Evolutionary conservation across 495 filamentous ascomycete species (phyloP), one percentile per base, ranked within the genome.

Genomic region (Lophium mytilinum): DNA sequence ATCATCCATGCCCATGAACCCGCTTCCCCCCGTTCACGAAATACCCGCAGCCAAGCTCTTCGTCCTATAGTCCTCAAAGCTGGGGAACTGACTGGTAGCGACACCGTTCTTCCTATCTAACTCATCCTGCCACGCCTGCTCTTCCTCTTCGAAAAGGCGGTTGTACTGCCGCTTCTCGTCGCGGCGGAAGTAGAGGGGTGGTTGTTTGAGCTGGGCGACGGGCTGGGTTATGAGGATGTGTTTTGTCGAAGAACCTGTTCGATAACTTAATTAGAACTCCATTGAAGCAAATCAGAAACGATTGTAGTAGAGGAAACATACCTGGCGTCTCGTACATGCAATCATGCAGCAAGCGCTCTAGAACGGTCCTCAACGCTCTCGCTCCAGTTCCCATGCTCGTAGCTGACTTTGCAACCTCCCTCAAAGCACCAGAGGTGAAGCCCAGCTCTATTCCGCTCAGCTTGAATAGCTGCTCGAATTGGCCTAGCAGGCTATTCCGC

Each of bases 251-350:
- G 81, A 83, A 15, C 82, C 74, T 75, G 21, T 0, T 37, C 35
- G 9, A 1, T 35, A 41, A 41, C 39, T 2, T 41, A 4, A 39
- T 7, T 24, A 40, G 41, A 6, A 55, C 9, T 36, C 11, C 15
- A 30, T n/a, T n/a, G n/a, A n/a, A n/a, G n/a, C n/a, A n/a, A n/a
- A n/a, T n/a, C n/a, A n/a, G n/a, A n/a, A n/a, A n/a, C n/a, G n/a
- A 37, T 24, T 1, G 30, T n/a, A 17, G 11, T 21, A 21, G 58
- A 71, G 76, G 50, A 68, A 71, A 57, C 62, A 72, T 59, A 70
- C 82, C 87, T 7, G 93, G 93, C 4, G 86, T 83, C 68, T 95
- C 89, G 68, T 92, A 97, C 87, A 95, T 96, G 18, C 87, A 81
- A 57, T 96, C 90, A 11, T 80, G 84, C 17, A 98, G 75, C 43